Base-by-base conservation (phyloP, 768 basidiomycete species). In the Russula compacta region DNA sequence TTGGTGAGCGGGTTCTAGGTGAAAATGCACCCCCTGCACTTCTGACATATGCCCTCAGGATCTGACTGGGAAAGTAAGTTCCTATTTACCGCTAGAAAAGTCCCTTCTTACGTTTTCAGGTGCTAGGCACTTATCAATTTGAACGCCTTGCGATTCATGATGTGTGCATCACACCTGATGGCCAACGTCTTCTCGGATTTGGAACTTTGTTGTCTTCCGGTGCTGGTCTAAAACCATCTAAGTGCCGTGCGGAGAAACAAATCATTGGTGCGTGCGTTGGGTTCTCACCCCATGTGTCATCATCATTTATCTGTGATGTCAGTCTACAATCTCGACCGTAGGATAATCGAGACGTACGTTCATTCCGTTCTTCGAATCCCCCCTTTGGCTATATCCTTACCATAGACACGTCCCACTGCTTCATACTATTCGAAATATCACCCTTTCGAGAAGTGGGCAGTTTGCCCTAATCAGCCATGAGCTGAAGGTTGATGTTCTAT, bases 401-500 rank as follows among this genome's bases (percentile, higher is more conserved):
- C n/a, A 8, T 59, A 89, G 87, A 68, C 82, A 83, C 72, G 83
- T 86, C 0, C 87, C 87, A 4, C 81, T 88, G 4, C 73, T 89
- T 6, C 84, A 87, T 67, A 83, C 87, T 63, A 85, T 88, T 50
- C 81, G 83, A 54, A 84, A 86, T 67, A 83, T 89, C 35, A 86
- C 85, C 0, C 71, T 89, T n/a, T 81, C 84, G 48, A 75, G 78
- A 56, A 79, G 78, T 59, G 85, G 83, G n/a, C 74, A 81, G 8
- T 75, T 84, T 6, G 87, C 84, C n/a, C 70, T 90, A 52, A 78
- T 89, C 53, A 87, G 85, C 69, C 87, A 87, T 67, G 86, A 89
- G 69, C 81, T 85, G 67, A 84, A 84, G 78, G 86, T 83, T 33
- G 11, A 75, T 50, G 12, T 7, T 12, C 24, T 17, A 19, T 32